Evolutionary conservation across 225 moss, liverwort and hornwort species (phyloP).

Genomic region (Ulota crispa): DNA sequence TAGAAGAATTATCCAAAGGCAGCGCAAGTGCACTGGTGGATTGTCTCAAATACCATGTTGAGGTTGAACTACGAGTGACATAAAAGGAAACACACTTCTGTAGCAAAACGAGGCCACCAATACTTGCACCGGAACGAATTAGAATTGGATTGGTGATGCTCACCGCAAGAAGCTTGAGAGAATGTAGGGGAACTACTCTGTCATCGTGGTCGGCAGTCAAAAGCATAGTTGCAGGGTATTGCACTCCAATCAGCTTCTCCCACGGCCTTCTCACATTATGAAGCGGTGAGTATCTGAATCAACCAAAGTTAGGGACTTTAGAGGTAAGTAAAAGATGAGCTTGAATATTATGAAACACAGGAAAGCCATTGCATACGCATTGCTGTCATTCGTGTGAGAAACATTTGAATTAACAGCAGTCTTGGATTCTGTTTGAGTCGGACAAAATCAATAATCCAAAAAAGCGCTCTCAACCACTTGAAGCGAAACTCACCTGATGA

Average conservation of each 20-base stretch:
- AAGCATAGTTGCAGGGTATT: conserved; percentile 58
- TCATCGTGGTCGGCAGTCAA: conserved; percentile 66
- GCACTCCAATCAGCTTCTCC: conserved; percentile 56
- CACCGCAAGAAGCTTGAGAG: conserved; percentile 62
- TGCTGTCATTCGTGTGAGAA: not conserved
- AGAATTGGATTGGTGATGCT: conserved; percentile 5
- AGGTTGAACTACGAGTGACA: not conserved
- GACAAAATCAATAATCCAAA: not conserved
- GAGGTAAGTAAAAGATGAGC: not conserved
- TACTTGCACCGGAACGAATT: not conserved
- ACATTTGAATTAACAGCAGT: not conserved
- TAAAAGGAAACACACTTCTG: too few species aligned
- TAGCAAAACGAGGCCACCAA: not conserved
- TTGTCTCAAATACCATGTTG: not conserved
- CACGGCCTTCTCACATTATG: conserved; percentile 64
- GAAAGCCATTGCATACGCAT: not conserved
- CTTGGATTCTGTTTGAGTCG: not conserved
- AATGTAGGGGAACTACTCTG: conserved; percentile 60
- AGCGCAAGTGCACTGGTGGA: not conserved
- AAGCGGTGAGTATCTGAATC: conserved; percentile 52
- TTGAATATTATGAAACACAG: not conserved
- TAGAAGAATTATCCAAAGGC: not conserved
- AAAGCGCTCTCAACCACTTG: not conserved
- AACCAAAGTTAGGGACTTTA: not conserved
- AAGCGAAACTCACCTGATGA: conserved; percentile 48